Conservation (phyloP, 2,329 filamentous ascomycete species). For the Ophiobolus disseminans region DNA sequence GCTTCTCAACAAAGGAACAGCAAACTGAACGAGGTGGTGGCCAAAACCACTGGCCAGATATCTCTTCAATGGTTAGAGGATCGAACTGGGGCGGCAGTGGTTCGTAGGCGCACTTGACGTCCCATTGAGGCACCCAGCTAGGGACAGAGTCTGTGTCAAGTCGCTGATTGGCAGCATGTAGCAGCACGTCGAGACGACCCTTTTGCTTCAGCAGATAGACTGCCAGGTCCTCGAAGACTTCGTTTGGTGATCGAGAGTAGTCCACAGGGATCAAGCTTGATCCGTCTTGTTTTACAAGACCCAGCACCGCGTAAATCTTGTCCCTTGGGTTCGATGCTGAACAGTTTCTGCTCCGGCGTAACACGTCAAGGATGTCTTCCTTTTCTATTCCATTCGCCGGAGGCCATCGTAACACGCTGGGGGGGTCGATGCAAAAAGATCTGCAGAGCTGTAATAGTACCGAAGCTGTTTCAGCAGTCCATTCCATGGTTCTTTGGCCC, state of each 20-base stretch:
- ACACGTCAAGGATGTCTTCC: slow-evolving; percentile 9
- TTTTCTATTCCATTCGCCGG: slow-evolving; percentile 5
- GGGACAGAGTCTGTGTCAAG: background rate
- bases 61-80: too few species aligned
- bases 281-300: slow-evolving; percentile 5
- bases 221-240: slow-evolving; percentile 9
- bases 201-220: slow-evolving; percentile 2
- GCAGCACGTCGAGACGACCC: slow-evolving; percentile 3
- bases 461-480: background rate
- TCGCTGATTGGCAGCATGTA: slow-evolving; percentile 2
- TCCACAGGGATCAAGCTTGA: slow-evolving; percentile 4
- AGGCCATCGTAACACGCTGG: slow-evolving; percentile 8
- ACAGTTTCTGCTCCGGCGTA: slow-evolving; percentile 13
- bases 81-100: slow-evolving; percentile 1
- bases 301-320: slow-evolving; percentile 20
- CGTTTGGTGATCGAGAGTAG: slow-evolving; percentile 11
- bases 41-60: too few species aligned
- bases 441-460: slow-evolving; percentile 4
- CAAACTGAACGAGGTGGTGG: too few species aligned
- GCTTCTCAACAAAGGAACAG: too few species aligned
- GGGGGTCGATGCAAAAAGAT: background rate
- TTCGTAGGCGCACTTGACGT: slow-evolving; percentile 4
- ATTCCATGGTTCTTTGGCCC: background rate
- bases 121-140: slow-evolving; percentile 17
- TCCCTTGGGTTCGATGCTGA: slow-evolving; percentile 16